phyloP scores from a whole-genome alignment of 2,329 filamentous ascomycete genomes.

The Colletotrichum sansevieriae region DNA sequence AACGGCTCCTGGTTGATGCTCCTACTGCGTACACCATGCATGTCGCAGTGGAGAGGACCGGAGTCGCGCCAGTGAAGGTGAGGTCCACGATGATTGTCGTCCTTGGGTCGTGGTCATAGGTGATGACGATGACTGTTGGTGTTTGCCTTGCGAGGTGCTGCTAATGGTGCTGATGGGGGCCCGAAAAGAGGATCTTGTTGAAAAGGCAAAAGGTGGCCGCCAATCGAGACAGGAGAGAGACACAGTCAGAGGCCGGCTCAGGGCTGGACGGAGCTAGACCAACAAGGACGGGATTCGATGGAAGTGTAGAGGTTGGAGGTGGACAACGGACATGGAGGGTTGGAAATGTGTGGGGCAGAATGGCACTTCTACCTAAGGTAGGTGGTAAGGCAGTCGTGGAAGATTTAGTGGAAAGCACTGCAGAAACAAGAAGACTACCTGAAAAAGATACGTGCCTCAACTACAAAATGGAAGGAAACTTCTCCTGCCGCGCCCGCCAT shows the following conservation, averaged over 20 bases:
- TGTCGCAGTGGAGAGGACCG: slow-evolving; percentile 14
- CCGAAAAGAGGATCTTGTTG: slow-evolving; percentile 12
- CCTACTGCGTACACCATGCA: neutral
- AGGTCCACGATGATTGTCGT: neutral
- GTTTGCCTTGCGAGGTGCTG: slow-evolving; percentile 11
- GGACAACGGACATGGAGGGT: neutral
- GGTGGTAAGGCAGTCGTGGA: neutral
- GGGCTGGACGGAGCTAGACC: neutral
- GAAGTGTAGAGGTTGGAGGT: too few relatives aligned
- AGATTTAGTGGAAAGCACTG: slow-evolving; percentile 1
- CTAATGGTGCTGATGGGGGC: neutral
- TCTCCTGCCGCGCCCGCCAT: too few relatives aligned
- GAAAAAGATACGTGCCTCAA: too few relatives aligned
- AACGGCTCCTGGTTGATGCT: neutral
- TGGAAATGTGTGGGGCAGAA: slow-evolving; percentile 16
- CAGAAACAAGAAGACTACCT: too few relatives aligned
- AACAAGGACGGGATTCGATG: neutral
- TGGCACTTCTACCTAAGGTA: neutral
- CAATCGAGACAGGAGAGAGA: slow-evolving; percentile 6
- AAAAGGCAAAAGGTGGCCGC: neutral
- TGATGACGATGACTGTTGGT: slow-evolving; percentile 19
- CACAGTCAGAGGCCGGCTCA: neutral
- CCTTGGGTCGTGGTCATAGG: neutral
- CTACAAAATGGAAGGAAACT: too few relatives aligned
- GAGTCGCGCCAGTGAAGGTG: slow-evolving; percentile 18